Evolutionary conservation across 116 monocot species (phyloP).

Genomic region (Trichopus zeylanicus): DNA sequence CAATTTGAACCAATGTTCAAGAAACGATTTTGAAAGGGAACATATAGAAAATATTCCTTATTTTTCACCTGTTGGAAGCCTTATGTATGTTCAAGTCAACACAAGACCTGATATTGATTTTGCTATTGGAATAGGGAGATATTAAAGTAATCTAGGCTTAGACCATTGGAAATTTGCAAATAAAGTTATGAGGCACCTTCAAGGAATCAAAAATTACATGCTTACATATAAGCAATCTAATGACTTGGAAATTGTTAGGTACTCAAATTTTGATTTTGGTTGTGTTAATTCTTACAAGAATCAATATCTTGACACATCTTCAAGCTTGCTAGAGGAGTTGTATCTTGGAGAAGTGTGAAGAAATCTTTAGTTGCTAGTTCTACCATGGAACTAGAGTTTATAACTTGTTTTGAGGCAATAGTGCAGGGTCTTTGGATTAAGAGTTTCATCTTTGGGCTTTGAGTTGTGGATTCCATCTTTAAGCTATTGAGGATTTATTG

Average conservation of each 20-base stretch:
- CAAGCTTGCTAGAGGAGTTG: too few species aligned
- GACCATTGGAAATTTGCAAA: conserved; percentile 7
- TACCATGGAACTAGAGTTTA: too few species aligned
- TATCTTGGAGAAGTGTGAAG: too few species aligned
- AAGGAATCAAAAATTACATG: conserved; percentile 10
- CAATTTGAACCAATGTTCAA: conserved; percentile 2
- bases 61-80: conserved; percentile 6
- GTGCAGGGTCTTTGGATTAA: too few species aligned
- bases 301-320: too few species aligned
- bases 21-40: background rate
- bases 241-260: conserved; percentile 2
- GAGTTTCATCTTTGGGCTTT: too few species aligned
- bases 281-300: too few species aligned
- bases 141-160: too few species aligned
- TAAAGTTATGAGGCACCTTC: conserved; percentile 7
- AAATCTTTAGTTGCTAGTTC: too few species aligned
- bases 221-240: conserved; percentile 5
- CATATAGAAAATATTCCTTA: conserved; percentile 5
- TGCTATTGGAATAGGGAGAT: conserved; percentile 5
- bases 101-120: conserved; percentile 8
- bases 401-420: too few species aligned
- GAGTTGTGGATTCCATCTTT: too few species aligned
- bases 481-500: too few species aligned
- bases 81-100: conserved; percentile 9
- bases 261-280: conserved; percentile 2